Evolutionary conservation across 2,329 filamentous ascomycete genomes (phyloP).

Genomic region (Epichloe hybrida): DNA sequence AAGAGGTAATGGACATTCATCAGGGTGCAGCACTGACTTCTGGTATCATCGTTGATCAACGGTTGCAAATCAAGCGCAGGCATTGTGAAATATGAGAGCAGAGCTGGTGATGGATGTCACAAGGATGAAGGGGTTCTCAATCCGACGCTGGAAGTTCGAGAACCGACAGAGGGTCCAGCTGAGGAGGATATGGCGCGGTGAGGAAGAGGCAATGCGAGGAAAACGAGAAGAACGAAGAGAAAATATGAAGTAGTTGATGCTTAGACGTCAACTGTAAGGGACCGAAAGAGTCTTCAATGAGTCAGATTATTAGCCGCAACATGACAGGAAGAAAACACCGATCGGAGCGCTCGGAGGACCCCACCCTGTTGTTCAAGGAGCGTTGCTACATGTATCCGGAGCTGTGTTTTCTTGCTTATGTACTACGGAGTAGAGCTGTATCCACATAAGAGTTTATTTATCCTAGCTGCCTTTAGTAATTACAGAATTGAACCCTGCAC

Average conservation of each 20-base stretch:
- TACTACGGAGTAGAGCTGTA: too few relatives aligned
- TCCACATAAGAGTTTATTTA: too few relatives aligned
- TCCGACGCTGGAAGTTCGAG: not conserved
- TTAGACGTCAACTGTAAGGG: not conserved
- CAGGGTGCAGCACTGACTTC: conserved; percentile 19
- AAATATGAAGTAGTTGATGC: too few relatives aligned
- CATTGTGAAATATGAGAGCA: conserved; percentile 18
- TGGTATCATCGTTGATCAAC: conserved; percentile 31
- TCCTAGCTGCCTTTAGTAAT: too few relatives aligned
- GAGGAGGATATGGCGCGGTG: not conserved
- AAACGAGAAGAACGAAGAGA: not conserved
- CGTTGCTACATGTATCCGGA: too few relatives aligned
- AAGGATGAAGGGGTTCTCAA: not conserved
- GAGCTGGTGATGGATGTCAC: not conserved
- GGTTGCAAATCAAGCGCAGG: conserved; percentile 27
- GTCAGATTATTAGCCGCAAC: too few relatives aligned
- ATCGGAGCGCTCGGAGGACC: conserved; percentile 19
- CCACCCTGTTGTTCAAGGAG: conserved; percentile 7
- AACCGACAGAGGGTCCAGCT: not conserved
- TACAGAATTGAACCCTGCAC: too few relatives aligned
- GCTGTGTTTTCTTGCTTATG: too few relatives aligned
- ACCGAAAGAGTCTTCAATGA: not conserved
- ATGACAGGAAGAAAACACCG: not conserved
- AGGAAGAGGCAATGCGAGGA: too few relatives aligned
- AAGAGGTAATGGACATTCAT: not conserved